A percentile compares a stretch with the other conserved stretches of the same genome.
phyloP scores from a whole-genome alignment of 2,329 filamentous ascomycete species.

The Pseudogymnoascus sp. region DNA sequence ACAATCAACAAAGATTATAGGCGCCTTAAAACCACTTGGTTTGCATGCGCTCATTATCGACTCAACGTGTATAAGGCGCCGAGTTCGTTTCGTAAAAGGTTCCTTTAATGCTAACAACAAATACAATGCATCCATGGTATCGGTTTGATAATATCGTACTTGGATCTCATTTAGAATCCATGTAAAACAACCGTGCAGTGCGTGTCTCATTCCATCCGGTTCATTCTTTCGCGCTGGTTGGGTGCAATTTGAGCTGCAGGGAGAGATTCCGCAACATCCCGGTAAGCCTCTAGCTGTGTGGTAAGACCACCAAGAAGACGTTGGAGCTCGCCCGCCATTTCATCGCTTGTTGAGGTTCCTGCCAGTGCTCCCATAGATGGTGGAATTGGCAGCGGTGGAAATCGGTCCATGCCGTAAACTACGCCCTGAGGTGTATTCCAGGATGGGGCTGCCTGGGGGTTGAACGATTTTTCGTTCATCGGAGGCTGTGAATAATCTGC shows the following conservation, averaged over 20 bases:
- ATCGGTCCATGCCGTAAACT: conserved; percentile 8
- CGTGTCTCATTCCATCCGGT: background rate
- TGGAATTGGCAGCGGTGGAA: conserved; percentile 20
- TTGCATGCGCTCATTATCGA: background rate
- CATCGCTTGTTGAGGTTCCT: conserved; percentile 20
- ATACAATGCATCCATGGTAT: background rate
- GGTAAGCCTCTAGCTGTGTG: conserved; percentile 22
- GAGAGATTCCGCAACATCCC: conserved; percentile 20
- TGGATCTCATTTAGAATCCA: background rate
- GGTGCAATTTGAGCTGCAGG: background rate
- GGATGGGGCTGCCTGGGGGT: conserved; percentile 12
- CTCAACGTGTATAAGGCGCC: background rate
- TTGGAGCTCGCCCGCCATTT: conserved; percentile 23
- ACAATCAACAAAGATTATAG: background rate
- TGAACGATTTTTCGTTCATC: conserved; percentile 9
- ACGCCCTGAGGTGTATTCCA: conserved; percentile 12
- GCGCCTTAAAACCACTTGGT: background rate
- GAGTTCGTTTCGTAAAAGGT: background rate
- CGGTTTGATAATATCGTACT: background rate
- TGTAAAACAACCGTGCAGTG: background rate
- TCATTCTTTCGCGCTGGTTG: background rate
- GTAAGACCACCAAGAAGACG: conserved; percentile 20
- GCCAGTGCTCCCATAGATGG: conserved; percentile 22
- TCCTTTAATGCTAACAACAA: background rate
- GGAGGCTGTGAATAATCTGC: conserved; percentile 2